Percentiles rank a stretch among this genome's conserved stretches.
These are phyloP conservation scores for Suhomyces anneliseae DNA, from an alignment of 1,139 yeast genomes.

Conservation along the genomic window DNA sequence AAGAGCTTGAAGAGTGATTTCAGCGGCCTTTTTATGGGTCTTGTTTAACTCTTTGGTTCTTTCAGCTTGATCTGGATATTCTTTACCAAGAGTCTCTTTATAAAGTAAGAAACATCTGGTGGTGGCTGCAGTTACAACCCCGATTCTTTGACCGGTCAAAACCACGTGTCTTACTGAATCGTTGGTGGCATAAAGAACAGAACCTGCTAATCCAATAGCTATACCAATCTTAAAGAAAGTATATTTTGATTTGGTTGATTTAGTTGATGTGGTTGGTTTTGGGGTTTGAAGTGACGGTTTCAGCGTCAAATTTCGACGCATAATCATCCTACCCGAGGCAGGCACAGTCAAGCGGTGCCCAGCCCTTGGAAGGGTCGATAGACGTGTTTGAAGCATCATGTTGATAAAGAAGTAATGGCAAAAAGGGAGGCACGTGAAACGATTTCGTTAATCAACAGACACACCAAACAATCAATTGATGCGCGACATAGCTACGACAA, in stretches of 20 bases:
- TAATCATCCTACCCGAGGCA: not conserved
- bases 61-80: slow-evolving; percentile 49
- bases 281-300: not conserved
- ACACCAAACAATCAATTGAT: not conserved
- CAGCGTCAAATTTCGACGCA: not conserved
- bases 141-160: slow-evolving; percentile 54
- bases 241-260: slow-evolving; percentile 1
- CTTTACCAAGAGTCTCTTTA: slow-evolving; percentile 51
- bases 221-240: slow-evolving; percentile 29
- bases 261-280: not conserved
- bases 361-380: not conserved
- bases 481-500: not conserved
- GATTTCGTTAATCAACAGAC: not conserved
- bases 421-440: not conserved
- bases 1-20: slow-evolving; percentile 73
- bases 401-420: not conserved
- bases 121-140: slow-evolving; percentile 66
- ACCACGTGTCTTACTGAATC: slow-evolving; percentile 33
- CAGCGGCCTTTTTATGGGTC: slow-evolving; percentile 72
- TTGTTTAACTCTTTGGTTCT: slow-evolving; percentile 53
- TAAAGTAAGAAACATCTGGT: slow-evolving; percentile 64
- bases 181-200: slow-evolving; percentile 34
- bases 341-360: not conserved
- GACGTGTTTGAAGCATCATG: not conserved
- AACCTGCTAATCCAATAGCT: slow-evolving; percentile 32